phyloP scores from a whole-genome alignment of 1,284 basidiomycete species.

The Hemileia vastatrix region DNA sequence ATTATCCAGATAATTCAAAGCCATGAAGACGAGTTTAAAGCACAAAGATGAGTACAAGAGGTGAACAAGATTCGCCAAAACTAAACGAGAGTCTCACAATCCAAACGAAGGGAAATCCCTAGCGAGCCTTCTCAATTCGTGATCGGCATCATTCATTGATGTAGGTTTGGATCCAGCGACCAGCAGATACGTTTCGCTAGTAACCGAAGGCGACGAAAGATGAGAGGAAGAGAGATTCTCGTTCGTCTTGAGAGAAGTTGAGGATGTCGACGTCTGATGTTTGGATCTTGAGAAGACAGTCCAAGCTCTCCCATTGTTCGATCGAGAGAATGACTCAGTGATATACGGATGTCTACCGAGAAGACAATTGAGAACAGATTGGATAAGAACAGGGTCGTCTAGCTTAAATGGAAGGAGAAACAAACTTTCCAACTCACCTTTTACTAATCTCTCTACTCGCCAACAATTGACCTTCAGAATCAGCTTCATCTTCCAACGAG shows the following conservation, averaged over 20 bases:
- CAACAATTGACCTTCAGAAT: conserved; percentile 27
- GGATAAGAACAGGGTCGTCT: not conserved
- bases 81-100: too few relatives aligned
- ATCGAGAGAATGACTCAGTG: conserved; percentile 28
- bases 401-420: not conserved
- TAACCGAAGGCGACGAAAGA: not conserved
- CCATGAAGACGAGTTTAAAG: too few relatives aligned
- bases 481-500: conserved; percentile 25
- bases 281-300: conserved; percentile 12
- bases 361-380: not conserved
- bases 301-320: conserved; percentile 30
- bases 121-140: conserved; percentile 26
- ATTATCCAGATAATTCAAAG: too few relatives aligned
- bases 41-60: too few relatives aligned
- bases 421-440: conserved; percentile 5
- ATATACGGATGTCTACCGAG: conserved; percentile 18
- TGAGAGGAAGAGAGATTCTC: not conserved
- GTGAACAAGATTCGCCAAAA: too few relatives aligned
- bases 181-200: conserved; percentile 27
- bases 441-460: conserved; percentile 24
- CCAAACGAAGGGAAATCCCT: too few relatives aligned
- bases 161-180: conserved; percentile 28
- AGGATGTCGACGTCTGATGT: not conserved
- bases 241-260: not conserved
- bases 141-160: conserved; percentile 28